phyloP scores from a whole-genome alignment of 129 eudicot genomes.

The Centella asiatica region DNA sequence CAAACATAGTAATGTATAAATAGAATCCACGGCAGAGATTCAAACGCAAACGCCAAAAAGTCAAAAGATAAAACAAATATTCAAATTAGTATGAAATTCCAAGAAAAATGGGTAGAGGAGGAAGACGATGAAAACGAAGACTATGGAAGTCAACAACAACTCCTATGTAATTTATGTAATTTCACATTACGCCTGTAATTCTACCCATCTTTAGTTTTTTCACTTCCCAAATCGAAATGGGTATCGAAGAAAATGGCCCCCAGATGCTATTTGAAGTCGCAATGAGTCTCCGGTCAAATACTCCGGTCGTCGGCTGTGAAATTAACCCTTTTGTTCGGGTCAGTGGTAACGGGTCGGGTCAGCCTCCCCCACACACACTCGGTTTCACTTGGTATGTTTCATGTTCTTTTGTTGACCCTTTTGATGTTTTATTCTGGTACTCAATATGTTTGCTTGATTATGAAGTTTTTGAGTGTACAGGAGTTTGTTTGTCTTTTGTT shows the following conservation, averaged over 20 bases:
- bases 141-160: no score
- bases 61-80: no score
- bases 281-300: constrained; percentile 11
- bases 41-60: no score
- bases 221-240: not conserved
- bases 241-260: not conserved
- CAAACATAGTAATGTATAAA: no score
- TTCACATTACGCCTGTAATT: no score
- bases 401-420: not conserved
- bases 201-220: not conserved
- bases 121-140: no score
- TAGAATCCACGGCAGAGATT: no score
- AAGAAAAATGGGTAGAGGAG: no score
- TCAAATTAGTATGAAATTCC: no score
- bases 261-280: not conserved
- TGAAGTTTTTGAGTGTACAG: not conserved
- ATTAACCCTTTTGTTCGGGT: constrained; percentile 13
- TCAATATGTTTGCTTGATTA: not conserved
- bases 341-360: not conserved
- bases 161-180: no score
- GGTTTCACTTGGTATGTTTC: constrained; percentile 10
- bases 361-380: constrained; percentile 11
- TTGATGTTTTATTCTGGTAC: not conserved
- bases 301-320: constrained; percentile 15
- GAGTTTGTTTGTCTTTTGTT: no score